Evolutionary conservation across 257 asterid genomes (phyloP), one percentile per base, ranked within the genome.

Genomic region (Solanum etuberosum): DNA sequence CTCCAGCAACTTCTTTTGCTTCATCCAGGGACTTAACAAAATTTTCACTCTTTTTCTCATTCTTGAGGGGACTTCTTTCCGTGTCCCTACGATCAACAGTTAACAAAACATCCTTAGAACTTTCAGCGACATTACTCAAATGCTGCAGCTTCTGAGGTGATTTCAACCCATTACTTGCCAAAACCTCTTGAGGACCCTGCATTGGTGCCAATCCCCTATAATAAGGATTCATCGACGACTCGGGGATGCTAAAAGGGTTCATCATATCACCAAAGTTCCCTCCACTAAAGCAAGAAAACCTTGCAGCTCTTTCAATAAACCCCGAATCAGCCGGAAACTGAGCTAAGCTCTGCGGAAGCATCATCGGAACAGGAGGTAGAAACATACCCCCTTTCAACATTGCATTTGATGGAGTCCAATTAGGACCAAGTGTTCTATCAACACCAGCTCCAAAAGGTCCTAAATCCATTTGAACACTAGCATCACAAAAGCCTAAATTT

Each of bases 241-340:
- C 93, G 16, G 90, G 87, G 43, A 86, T 32, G 20, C 85, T 72
- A 77, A 92, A 91, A 14, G 95, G 93, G 88, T 88, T 93, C 92
- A 92, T 78, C 90, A 92, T 88, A 57, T 93, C 95, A n/a, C 90
- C 91, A 4, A 94, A 91, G 90, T 89, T 93, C 83, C 96, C 99
- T 87, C 98, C 95, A 88, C 93, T 87, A 73, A 97, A 97, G 93
- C 98, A 94, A 5, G 99, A 97, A 88, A 92, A 94, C 88, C 97
- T 92, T 4, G 98, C 98, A 4, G 99, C 99, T 89, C 99, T 89
- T 88, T 96, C 98, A 7, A 96, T 95, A 85, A 94, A 96, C 29
- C 91, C 98, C 2, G 94, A 94, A 92, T 96, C 99, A 71, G 97
- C 92, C 0, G 98, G 99, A 88, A 96, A 94, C 51, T 93, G 95